Base-by-base conservation (phyloP, 495 filamentous ascomycete genomes). In the Pyronema domesticum region DNA sequence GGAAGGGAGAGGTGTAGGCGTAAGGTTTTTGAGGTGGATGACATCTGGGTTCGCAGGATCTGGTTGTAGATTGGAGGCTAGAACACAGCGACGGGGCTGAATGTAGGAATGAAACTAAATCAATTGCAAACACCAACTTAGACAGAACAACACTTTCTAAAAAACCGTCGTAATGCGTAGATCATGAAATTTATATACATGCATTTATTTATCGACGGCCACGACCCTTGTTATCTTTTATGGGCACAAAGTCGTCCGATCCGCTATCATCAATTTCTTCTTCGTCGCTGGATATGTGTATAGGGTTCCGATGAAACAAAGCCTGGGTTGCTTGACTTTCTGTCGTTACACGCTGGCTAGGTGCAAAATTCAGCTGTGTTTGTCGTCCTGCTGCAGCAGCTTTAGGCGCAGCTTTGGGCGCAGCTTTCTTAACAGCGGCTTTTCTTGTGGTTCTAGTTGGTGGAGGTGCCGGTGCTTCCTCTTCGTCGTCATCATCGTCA, bases 211-310 rank as follows among this genome's bases (percentile, higher is more conserved):
- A 30, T 30, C 23, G 23, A 30, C 23, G 23, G 23, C 23, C 5
- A 30, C 23, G 23, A 5, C 23, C 23, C 23, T 30, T 30, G 5
- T 1, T 30, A 5, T 30, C 23, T 30, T 30, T 30, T 30, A 64
- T 50, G 7, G 63, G 63, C 34, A 55, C 62, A 62, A 65, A 65
- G 6, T 61, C 58, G 36, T 65, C 63, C 8, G 61, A 58, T 33
- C 64, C 62, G 53, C 65, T 62, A 1, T 63, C 60, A 67, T 91
- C 86, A 69, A 93, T 91, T 0, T 83, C 86, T 71, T 94, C 87
- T 54, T 84, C 77, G 33, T 79, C 78, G 39, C 82, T 81, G 0
- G 76, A 80, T 5, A 86, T 85, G 55, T 83, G 76, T 57, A 79
- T 83, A 60, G 87, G 85, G 57, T 85, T 83, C 56, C 86, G 79